phyloP scores from a whole-genome alignment of 2,329 filamentous ascomycete genomes.

The Cytospora mali region DNA sequence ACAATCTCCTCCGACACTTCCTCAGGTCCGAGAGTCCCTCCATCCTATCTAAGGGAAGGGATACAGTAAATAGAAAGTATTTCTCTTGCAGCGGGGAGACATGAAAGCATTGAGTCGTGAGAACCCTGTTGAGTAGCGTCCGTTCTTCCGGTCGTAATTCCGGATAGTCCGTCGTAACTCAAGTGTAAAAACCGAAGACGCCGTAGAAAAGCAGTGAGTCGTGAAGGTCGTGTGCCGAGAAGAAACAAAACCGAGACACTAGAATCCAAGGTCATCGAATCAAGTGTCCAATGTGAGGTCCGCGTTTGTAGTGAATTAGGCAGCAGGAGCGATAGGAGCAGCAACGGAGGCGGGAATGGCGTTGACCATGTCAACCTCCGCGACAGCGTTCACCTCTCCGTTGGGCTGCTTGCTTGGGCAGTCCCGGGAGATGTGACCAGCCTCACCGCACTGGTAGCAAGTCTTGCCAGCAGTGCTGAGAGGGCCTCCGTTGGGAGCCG shows the following conservation, averaged over 20 bases:
- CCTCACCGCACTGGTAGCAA: constrained; percentile 96
- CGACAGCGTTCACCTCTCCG: constrained; percentile 47
- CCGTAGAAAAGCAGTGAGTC: constrained; percentile 16
- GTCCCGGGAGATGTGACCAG: constrained; percentile 94
- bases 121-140: neutral
- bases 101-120: constrained; percentile 1
- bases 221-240: neutral
- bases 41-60: neutral
- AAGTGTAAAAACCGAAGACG: constrained; percentile 10
- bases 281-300: neutral
- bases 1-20: constrained; percentile 4
- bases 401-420: constrained; percentile 73
- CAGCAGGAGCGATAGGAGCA: constrained; percentile 47
- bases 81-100: neutral
- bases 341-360: constrained; percentile 42
- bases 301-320: constrained; percentile 34
- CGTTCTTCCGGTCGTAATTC: neutral
- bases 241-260: constrained; percentile 1
- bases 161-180: neutral
- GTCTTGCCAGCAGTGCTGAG: constrained; percentile 97
- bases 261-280: neutral
- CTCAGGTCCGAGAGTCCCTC: neutral
- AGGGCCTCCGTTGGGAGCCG: constrained; percentile 91
- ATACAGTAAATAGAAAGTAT: neutral
- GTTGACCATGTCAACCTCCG: constrained; percentile 49